Percentiles rank a stretch among this genome's conserved stretches.
These are phyloP conservation scores for Wallacemonas rigidus DNA, from an alignment of 208 protist genomes.

Conservation along the genomic window DNA sequence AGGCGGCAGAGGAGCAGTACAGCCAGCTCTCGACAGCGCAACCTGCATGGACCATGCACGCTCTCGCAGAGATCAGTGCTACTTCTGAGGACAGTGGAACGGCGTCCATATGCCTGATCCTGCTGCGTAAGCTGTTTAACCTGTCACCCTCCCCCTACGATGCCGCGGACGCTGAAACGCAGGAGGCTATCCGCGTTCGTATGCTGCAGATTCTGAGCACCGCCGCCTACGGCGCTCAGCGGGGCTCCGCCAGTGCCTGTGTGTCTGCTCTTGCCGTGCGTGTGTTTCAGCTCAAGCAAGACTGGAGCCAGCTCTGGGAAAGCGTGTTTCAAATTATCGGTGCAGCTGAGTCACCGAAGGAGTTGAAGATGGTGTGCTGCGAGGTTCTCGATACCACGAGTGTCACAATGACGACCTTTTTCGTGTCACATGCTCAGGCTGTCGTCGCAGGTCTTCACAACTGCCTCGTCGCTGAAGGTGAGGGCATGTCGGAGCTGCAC, in stretches of 20 bases:
- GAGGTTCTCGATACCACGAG: conserved; percentile 69
- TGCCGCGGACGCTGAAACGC: conserved; percentile 39
- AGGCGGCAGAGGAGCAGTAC: conserved; percentile 76
- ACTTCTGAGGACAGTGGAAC: conserved; percentile 37
- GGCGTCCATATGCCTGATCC: conserved; percentile 61
- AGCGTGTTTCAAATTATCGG: conserved; percentile 68
- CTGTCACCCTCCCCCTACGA: conserved; percentile 51
- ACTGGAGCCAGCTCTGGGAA: conserved; percentile 79
- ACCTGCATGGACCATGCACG: conserved; percentile 62
- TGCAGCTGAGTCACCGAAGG: conserved; percentile 34
- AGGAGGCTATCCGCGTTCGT: conserved; percentile 49
- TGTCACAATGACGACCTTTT: conserved; percentile 54
- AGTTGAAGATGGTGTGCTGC: conserved; percentile 77
- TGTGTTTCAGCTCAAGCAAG: conserved; percentile 57
- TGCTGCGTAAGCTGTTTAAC: conserved; percentile 80
- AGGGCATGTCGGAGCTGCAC: conserved; percentile 40
- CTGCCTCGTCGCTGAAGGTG: conserved; percentile 39
- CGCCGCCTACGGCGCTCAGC: conserved; percentile 50
- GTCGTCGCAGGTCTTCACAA: conserved; percentile 56
- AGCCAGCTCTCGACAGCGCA: conserved; percentile 40
- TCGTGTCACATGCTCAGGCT: conserved; percentile 37
- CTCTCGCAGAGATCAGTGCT: conserved; percentile 59
- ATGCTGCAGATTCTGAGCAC: conserved; percentile 66
- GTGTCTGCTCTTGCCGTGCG: conserved; percentile 72
- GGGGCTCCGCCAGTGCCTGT: conserved; percentile 68